Evolutionary conservation across 2,329 filamentous ascomycete genomes (phyloP).

Genomic region (Rutstroemia sp.): DNA sequence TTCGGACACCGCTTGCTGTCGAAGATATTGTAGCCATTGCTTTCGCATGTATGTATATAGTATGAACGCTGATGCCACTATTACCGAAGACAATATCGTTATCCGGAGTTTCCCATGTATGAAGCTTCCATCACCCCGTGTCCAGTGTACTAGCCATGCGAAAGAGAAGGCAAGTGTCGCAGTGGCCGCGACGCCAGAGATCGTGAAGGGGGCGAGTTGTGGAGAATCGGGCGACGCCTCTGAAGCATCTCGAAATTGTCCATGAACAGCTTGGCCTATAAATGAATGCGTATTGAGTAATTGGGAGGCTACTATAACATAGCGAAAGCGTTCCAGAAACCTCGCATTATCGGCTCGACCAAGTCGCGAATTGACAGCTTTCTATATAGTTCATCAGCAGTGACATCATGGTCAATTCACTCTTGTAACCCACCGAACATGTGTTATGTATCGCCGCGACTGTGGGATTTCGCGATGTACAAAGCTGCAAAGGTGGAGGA

Average conservation of each 20-base stretch:
- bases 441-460: conserved; percentile 41
- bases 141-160: conserved; percentile 63
- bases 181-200: conserved; percentile 59
- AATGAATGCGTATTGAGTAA: conserved; percentile 67
- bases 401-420: neutral
- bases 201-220: conserved; percentile 41
- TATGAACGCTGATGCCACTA: conserved; percentile 44
- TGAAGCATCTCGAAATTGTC: conserved; percentile 17
- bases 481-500: conserved; percentile 37
- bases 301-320: conserved; percentile 87
- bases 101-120: conserved; percentile 50
- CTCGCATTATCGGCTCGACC: conserved; percentile 72
- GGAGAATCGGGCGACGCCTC: conserved; percentile 15
- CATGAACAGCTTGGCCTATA: conserved; percentile 31
- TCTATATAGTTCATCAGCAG: conserved; percentile 37
- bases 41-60: conserved; percentile 68
- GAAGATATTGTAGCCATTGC: conserved; percentile 74
- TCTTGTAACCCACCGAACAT: conserved; percentile 40
- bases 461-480: conserved; percentile 34
- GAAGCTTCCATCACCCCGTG: conserved; percentile 43
- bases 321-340: conserved; percentile 89
- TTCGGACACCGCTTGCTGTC: conserved; percentile 65
- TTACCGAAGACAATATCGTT: conserved; percentile 37
- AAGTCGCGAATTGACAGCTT: conserved; percentile 63
- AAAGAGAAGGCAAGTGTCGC: conserved; percentile 51